phyloP scores from a whole-genome alignment of 2,329 filamentous ascomycete species.

The Lecanicillium sp. region DNA sequence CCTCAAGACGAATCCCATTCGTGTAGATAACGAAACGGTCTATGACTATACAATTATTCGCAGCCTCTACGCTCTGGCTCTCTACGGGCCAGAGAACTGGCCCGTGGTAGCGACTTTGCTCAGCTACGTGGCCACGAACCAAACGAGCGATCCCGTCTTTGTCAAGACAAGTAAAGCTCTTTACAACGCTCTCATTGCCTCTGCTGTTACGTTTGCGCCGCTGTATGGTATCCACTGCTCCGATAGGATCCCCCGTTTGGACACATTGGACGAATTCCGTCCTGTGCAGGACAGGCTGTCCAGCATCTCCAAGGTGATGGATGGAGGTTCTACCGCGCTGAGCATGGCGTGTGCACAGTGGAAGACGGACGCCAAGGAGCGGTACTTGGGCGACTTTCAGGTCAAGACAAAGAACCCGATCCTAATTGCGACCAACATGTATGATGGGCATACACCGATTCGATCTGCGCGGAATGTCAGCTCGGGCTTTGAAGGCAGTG shows the following conservation, averaged over 20 bases:
- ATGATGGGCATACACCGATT: slow-evolving; percentile 30
- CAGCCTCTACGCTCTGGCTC: slow-evolving; percentile 7
- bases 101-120: slow-evolving; percentile 1
- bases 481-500: slow-evolving; percentile 26
- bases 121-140: background rate
- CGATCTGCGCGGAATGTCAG: slow-evolving; percentile 27
- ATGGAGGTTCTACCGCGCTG: slow-evolving; percentile 10
- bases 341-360: slow-evolving; percentile 27
- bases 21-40: slow-evolving; percentile 13
- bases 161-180: no score
- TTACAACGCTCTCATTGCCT: background rate
- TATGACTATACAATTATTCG: slow-evolving; percentile 17
- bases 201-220: slow-evolving; percentile 4
- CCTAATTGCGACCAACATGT: slow-evolving; percentile 28
- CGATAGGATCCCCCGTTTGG: slow-evolving; percentile 20
- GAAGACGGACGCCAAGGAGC: slow-evolving; percentile 27
- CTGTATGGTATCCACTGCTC: slow-evolving; percentile 24
- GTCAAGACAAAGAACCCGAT: slow-evolving; percentile 24
- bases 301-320: slow-evolving; percentile 19
- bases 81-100: slow-evolving; percentile 16
- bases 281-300: slow-evolving; percentile 15
- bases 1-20: slow-evolving; percentile 19
- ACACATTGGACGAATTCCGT: slow-evolving; percentile 18
- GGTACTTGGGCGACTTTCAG: slow-evolving; percentile 22
- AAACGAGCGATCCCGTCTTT: background rate